These are phyloP conservation scores for Exophiala bonariae DNA, from an alignment of 2,329 filamentous ascomycete species.

Conservation along the genomic window DNA sequence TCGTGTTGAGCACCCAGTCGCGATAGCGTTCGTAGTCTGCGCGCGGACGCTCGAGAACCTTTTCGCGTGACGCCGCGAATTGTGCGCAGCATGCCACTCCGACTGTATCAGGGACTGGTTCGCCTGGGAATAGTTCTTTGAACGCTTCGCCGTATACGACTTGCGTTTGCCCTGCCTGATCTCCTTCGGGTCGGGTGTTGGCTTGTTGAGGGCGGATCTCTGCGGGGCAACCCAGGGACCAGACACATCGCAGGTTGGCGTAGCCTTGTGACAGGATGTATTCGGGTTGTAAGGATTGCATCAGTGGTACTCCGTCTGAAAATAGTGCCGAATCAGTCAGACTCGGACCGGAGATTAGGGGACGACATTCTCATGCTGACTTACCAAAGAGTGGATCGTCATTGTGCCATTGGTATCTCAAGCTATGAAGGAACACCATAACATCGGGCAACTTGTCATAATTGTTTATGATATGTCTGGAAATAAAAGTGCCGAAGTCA, in stretches of 20 bases:
- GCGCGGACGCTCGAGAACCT: constrained; percentile 45
- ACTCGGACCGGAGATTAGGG: too few species aligned
- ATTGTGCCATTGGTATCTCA: constrained; percentile 60
- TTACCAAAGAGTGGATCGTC: constrained; percentile 48
- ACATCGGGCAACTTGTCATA: constrained; percentile 52
- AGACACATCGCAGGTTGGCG: constrained; percentile 60
- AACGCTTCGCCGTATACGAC: constrained; percentile 43
- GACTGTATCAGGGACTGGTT: constrained; percentile 22
- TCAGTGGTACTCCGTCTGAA: constrained; percentile 48
- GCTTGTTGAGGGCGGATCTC: constrained; percentile 52
- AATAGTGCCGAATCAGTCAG: too few species aligned
- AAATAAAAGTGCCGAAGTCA: too few species aligned
- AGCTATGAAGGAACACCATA: constrained; percentile 61
- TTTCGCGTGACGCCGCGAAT: constrained; percentile 52
- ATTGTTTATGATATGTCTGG: constrained; percentile 58
- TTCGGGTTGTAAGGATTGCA: constrained; percentile 51
- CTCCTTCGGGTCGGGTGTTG: constrained; percentile 24
- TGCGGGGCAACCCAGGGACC: constrained; percentile 57
- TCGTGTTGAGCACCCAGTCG: constrained; percentile 51
- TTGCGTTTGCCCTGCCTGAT: constrained; percentile 42
- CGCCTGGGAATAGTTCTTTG: constrained; percentile 46
- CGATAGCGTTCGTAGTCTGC: constrained; percentile 51
- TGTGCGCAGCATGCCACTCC: constrained; percentile 52
- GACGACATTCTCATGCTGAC: background rate
- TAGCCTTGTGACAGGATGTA: constrained; percentile 55